Evolutionary conservation across 1,284 basidiomycete species (phyloP).

Genomic region (Macrocystidia cucumis): DNA sequence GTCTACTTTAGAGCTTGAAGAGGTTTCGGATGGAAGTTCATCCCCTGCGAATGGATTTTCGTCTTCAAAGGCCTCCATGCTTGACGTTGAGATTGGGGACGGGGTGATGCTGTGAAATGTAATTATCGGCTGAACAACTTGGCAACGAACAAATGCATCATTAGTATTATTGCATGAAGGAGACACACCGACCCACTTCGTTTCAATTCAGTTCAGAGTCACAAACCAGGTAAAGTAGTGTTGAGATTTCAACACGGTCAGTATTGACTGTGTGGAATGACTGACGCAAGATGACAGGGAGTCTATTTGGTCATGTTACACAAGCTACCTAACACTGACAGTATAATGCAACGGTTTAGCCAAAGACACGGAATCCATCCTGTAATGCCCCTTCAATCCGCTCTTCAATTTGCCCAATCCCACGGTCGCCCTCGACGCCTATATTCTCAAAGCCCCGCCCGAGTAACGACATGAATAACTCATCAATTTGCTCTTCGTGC

Average conservation of each 20-base stretch:
- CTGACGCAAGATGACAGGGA: slow-evolving; percentile 2
- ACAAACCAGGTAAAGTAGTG: neutral
- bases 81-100: slow-evolving; percentile 5
- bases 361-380: slow-evolving; percentile 50
- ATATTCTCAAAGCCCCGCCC: slow-evolving; percentile 53
- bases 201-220: slow-evolving; percentile 1
- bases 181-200: neutral
- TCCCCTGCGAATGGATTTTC: slow-evolving; percentile 77
- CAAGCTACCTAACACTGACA: neutral
- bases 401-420: slow-evolving; percentile 13
- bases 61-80: slow-evolving; percentile 68
- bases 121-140: slow-evolving; percentile 3
- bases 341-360: slow-evolving; percentile 23
- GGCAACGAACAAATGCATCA: neutral
- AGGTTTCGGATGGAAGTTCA: slow-evolving; percentile 51
- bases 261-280: too few relatives aligned
- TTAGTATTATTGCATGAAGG: neutral
- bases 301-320: slow-evolving; percentile 31
- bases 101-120: slow-evolving; percentile 9
- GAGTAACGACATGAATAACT: slow-evolving; percentile 81
- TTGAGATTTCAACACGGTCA: too few relatives aligned
- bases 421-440: slow-evolving; percentile 16
- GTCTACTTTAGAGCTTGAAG: slow-evolving; percentile 53
- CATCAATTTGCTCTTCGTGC: slow-evolving; percentile 93
- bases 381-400: slow-evolving; percentile 22